Conservation (phyloP, 768 basidiomycete species). For the Podaxis pistillaris region DNA sequence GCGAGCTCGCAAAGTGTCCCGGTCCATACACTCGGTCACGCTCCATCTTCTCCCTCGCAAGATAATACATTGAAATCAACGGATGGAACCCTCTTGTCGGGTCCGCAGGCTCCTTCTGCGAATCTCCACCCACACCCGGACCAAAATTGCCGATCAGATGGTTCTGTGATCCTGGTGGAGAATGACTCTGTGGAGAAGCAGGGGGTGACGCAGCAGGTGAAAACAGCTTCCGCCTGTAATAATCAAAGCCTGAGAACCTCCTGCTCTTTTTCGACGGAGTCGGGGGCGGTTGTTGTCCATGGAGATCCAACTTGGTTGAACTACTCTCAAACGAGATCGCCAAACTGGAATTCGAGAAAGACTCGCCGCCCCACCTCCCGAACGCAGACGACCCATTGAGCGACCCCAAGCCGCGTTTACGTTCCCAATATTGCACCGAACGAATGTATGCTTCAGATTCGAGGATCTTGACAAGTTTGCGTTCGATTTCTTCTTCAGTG, state of each 20-base stretch:
- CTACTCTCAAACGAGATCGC: conserved; percentile 61
- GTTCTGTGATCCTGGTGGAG: conserved; percentile 59
- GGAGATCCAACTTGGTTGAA: conserved; percentile 36
- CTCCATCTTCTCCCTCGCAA: conserved; percentile 94
- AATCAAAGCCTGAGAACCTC: conserved; percentile 95
- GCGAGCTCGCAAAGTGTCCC: conserved; percentile 91
- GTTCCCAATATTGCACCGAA: conserved; percentile 77
- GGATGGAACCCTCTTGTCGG: conserved; percentile 95
- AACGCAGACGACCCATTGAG: conserved; percentile 33
- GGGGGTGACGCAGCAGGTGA: conserved; percentile 54
- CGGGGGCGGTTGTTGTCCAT: conserved; percentile 23
- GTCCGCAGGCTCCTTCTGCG: conserved; percentile 58
- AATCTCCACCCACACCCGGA: conserved; percentile 32
- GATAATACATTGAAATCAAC: conserved; percentile 93
- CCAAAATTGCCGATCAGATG: conserved; percentile 46
- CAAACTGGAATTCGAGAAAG: conserved; percentile 67
- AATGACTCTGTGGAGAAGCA: conserved; percentile 41
- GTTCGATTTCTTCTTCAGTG: conserved; percentile 80
- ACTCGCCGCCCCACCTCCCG: conserved; percentile 41
- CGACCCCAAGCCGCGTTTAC: conserved; percentile 46
- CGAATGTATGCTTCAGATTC: conserved; percentile 75
- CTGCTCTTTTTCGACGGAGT: conserved; percentile 64
- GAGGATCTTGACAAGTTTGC: conserved; percentile 67
- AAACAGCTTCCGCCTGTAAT: conserved; percentile 88
- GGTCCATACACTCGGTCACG: conserved; percentile 92